Conservation (phyloP, 2,329 filamentous ascomycete genomes). For the Colletotrichum australisinense region DNA sequence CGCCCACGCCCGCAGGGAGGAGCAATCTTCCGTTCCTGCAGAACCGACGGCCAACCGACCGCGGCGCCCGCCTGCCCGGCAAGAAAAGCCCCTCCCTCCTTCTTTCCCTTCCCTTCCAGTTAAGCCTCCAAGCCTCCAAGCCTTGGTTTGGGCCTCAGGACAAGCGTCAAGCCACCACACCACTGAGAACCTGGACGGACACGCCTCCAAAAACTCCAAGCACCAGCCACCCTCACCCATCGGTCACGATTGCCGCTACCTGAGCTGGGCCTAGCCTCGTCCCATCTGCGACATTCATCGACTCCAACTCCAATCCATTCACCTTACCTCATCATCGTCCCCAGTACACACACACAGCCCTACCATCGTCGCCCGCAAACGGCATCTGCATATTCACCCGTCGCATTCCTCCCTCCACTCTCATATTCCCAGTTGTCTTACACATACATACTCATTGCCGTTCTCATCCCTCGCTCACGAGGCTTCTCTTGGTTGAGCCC, state of each 20-base stretch:
- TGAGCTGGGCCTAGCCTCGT: conserved; percentile 1
- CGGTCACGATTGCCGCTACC: not conserved
- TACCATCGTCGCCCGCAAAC: not conserved
- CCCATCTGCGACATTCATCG: not conserved
- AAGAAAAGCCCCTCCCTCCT: not conserved
- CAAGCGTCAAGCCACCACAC: not conserved
- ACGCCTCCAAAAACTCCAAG: not conserved
- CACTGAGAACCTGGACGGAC: no score
- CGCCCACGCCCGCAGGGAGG: conserved; percentile 30
- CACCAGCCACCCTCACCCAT: not conserved
- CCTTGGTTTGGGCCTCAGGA: no score
- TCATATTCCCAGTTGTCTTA: not conserved
- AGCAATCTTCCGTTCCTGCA: conserved; percentile 34
- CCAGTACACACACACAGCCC: not conserved
- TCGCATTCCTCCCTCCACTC: not conserved
- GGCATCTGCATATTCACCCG: not conserved
- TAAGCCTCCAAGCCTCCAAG: not conserved
- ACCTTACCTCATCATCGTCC: conserved; percentile 24
- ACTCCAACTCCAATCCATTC: not conserved
- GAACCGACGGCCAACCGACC: conserved; percentile 17
- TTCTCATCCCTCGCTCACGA: not conserved
- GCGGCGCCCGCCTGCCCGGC: not conserved
- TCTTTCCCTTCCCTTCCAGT: not conserved
- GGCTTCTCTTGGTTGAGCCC: not conserved
- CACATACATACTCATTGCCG: not conserved